These are phyloP conservation scores for Phytophthora tentaculata DNA, from an alignment of 352 stramenopile species.

Conservation along the genomic window DNA sequence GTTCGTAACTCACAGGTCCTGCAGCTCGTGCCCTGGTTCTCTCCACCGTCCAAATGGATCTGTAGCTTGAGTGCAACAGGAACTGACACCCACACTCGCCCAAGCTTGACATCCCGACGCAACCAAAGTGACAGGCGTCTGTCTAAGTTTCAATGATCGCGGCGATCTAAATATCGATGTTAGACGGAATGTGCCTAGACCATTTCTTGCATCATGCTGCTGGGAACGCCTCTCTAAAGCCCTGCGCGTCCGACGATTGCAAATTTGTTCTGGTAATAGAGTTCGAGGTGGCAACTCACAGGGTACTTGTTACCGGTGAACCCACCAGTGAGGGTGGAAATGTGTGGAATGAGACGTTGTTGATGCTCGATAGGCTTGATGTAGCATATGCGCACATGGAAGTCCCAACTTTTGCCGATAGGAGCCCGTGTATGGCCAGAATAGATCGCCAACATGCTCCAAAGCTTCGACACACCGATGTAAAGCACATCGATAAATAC, in stretches of 20 bases:
- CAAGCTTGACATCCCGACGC: no score
- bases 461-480: not conserved
- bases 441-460: not conserved
- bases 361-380: not conserved
- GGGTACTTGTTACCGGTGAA: not conserved
- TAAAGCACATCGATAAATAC: slow-evolving; percentile 1
- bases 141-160: no score
- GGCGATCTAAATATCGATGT: no score
- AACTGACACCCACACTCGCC: no score
- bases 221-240: not conserved
- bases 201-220: not conserved
- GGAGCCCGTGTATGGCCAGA: not conserved
- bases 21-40: no score
- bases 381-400: slow-evolving; percentile 1
- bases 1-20: no score
- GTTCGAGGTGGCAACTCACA: not conserved
- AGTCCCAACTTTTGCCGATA: not conserved
- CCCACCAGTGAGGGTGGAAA: slow-evolving; percentile 11
- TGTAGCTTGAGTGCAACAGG: no score
- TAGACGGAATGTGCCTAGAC: no score
- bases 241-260: not conserved
- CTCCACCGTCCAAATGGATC: no score
- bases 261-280: not conserved
- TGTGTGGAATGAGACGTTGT: not conserved
- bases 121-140: no score